Evolutionary conservation across 1,284 basidiomycete genomes (phyloP), one percentile per base, ranked within the genome.

Genomic region (Macrocystidia cucumis): DNA sequence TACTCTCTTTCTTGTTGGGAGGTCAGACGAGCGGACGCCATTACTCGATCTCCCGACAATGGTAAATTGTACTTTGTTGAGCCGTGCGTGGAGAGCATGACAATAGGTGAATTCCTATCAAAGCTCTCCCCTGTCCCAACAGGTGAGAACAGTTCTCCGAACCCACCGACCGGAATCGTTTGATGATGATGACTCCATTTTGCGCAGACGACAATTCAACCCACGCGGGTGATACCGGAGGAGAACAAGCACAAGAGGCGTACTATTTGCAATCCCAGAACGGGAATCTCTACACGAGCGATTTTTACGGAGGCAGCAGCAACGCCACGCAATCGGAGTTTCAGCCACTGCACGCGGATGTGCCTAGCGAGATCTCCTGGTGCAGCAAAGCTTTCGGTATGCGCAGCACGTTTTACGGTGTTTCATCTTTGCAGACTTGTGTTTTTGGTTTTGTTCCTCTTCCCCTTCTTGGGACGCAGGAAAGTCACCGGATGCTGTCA

Each of bases 191-290:
- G 16, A 27, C 5, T 7, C 16, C 25, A 27, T 7, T 16, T 27
- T 7, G 25, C n/a, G 16, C n/a, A 3, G n/a, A 9, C n/a, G 25
- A n/a, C 25, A 27, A 12, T 27, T 5, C 25, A 12, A 7, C n/a
- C 16, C 7, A 27, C 3, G n/a, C 25, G 3, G 9, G n/a, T 27
- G 5, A 7, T 5, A 5, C 7, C 14, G 29, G 19, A 5, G 12
- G 5, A 16, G 12, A 30, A 16, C 11, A 4, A 5, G 5, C 29
- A 5, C 14, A 12, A 12, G 28, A 20, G 14, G 12, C 80, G 3
- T 60, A 68, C 41, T 95, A 93, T 55, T 65, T 95, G 4, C 91
- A 95, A 55, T 88, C 84, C 1, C 91, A 95, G 56, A 90, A 95
- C 54, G 91, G 91, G 7, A 95, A 95, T 54, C 48, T 95, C 20